phyloP scores from a whole-genome alignment of 768 basidiomycete genomes.

The Lepiota brunneoincarnata region DNA sequence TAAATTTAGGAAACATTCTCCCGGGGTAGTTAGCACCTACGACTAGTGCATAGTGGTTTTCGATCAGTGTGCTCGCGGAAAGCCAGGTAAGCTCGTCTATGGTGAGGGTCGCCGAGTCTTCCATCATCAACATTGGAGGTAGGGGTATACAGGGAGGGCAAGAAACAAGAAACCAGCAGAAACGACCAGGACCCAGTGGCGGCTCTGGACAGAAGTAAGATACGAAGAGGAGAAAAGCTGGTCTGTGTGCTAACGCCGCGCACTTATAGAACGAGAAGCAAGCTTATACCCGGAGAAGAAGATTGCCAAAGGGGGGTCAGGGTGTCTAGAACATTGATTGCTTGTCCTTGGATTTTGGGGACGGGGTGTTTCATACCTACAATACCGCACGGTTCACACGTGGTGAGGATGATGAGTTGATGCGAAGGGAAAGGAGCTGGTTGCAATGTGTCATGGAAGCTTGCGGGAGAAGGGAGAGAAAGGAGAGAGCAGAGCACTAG shows the following conservation, averaged over 20 bases:
- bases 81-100: conserved; percentile 51
- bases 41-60: conserved; percentile 9
- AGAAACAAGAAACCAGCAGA: neutral
- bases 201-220: conserved; percentile 10
- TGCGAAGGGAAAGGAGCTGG: conserved; percentile 26
- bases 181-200: neutral
- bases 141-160: conserved; percentile 13
- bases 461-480: conserved; percentile 22
- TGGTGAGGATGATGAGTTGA: conserved; percentile 34
- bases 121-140: conserved; percentile 25
- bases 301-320: conserved; percentile 13
- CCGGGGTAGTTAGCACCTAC: neutral
- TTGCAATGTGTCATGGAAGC: conserved; percentile 28
- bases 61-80: conserved; percentile 30
- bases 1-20: neutral
- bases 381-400: conserved; percentile 45
- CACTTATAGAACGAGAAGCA: conserved; percentile 11
- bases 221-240: conserved; percentile 17
- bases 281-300: conserved; percentile 15
- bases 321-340: conserved; percentile 1
- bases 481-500: conserved; percentile 22
- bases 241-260: conserved; percentile 12
- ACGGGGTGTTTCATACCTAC: conserved; percentile 25
- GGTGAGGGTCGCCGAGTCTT: conserved; percentile 30
- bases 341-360: conserved; percentile 11